These are phyloP conservation scores for Glaciozyma antarctica DNA, from an alignment of 768 basidiomycete genomes.

Conservation along the genomic window DNA sequence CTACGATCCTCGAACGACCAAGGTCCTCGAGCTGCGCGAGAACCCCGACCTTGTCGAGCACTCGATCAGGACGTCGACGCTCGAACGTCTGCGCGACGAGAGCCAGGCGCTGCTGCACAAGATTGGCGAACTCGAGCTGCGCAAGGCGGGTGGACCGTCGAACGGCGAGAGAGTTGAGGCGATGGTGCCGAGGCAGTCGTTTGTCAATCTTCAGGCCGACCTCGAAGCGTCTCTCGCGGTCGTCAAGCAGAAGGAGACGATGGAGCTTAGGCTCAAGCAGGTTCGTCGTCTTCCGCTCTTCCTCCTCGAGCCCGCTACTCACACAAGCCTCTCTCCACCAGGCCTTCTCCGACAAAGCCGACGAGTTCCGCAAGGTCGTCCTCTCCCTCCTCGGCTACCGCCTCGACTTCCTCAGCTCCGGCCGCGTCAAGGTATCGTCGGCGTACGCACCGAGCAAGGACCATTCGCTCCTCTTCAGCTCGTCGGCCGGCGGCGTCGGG, in stretches of 20 bases:
- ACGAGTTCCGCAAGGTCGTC: conserved; percentile 85
- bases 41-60: conserved; percentile 80
- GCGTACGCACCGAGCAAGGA: conserved; percentile 55
- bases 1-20: conserved; percentile 32
- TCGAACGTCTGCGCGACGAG: conserved; percentile 69
- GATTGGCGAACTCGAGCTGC: conserved; percentile 39
- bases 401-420: conserved; percentile 81
- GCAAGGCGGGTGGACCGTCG: conserved; percentile 7
- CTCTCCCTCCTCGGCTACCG: conserved; percentile 83
- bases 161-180: conserved; percentile 11
- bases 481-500: conserved; percentile 27
- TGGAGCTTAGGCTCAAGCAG: conserved; percentile 66
- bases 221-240: conserved; percentile 64
- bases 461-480: conserved; percentile 61
- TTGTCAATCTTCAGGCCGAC: conserved; percentile 60
- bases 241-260: conserved; percentile 64
- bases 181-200: conserved; percentile 32
- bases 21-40: conserved; percentile 40
- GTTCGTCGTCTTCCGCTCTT: conserved; percentile 39
- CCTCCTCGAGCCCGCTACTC: neutral
- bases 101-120: conserved; percentile 69
- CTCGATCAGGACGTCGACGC: conserved; percentile 60
- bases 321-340: conserved; percentile 35
- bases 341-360: conserved; percentile 74
- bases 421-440: conserved; percentile 80